Percentiles rank a stretch among this genome's conserved stretches.
Conservation (phyloP, 257 asterid genomes). For the Scutellaria minor region DNA sequence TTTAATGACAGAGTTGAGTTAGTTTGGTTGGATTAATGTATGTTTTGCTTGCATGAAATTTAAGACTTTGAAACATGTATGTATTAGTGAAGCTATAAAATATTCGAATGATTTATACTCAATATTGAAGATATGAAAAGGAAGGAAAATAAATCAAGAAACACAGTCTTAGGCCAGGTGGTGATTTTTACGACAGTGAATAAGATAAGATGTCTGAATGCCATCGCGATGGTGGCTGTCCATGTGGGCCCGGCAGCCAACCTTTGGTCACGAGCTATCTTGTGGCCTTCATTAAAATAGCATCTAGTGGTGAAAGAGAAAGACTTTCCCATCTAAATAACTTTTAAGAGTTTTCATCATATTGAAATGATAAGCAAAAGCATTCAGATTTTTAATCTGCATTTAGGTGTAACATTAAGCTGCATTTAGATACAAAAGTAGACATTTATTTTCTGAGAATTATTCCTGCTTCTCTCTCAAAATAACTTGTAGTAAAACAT, state of each 20-base stretch:
- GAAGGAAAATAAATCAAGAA: too few relatives aligned
- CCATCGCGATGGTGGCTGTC: conserved; percentile 34
- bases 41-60: conserved; percentile 16
- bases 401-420: too few relatives aligned
- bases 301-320: conserved; percentile 11
- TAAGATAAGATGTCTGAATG: conserved; percentile 18
- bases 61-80: not conserved
- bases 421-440: conserved; percentile 1
- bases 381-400: not conserved
- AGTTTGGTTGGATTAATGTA: not conserved
- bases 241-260: conserved; percentile 34
- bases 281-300: conserved; percentile 28
- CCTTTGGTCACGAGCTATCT: not conserved
- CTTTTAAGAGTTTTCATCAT: conserved; percentile 9
- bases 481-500: conserved; percentile 28
- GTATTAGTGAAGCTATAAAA: too few relatives aligned
- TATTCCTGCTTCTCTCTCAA: not conserved
- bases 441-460: conserved; percentile 6
- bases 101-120: too few relatives aligned
- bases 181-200: not conserved
- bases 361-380: conserved; percentile 5
- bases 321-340: conserved; percentile 2
- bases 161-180: too few relatives aligned
- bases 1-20: not conserved
- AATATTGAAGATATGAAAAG: too few relatives aligned